A percentile compares a stretch with the other conserved stretches of the same genome.
phyloP scores from a whole-genome alignment of 768 basidiomycete genomes.

The Termitomyces titanicus region DNA sequence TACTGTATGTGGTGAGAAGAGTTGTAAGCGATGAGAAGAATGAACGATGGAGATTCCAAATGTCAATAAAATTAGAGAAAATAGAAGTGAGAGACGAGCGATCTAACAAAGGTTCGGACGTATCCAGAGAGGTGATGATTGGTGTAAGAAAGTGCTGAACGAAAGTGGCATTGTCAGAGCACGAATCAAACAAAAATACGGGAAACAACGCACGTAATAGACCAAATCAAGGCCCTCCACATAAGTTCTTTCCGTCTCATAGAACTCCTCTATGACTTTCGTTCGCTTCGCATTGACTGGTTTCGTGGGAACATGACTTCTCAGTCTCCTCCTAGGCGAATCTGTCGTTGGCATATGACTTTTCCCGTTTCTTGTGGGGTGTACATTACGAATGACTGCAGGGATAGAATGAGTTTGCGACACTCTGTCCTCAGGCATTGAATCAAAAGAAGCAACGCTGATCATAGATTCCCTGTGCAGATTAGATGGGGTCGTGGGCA shows the following conservation, averaged over 20 bases:
- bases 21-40: conserved; percentile 60
- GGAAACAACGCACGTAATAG: conserved; percentile 55
- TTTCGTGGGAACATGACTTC: conserved; percentile 32
- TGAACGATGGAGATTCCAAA: conserved; percentile 83
- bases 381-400: conserved; percentile 26
- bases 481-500: conserved; percentile 49
- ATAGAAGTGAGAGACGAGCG: conserved; percentile 66
- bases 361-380: conserved; percentile 25
- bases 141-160: conserved; percentile 78
- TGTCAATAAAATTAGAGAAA: conserved; percentile 89
- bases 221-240: conserved; percentile 80
- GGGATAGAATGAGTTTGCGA: conserved; percentile 23
- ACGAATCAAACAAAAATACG: not conserved
- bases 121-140: conserved; percentile 72
- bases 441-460: conserved; percentile 73
- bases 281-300: conserved; percentile 53
- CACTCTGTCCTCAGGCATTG: conserved; percentile 52
- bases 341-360: conserved; percentile 36
- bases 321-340: conserved; percentile 31
- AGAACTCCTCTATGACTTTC: conserved; percentile 77
- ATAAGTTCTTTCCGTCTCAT: conserved; percentile 78
- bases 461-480: conserved; percentile 61
- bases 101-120: conserved; percentile 61
- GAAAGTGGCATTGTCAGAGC: conserved; percentile 3
- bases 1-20: conserved; percentile 32